Conservation (phyloP, 345 rosid species). For the Sisymbrium irio region DNA sequence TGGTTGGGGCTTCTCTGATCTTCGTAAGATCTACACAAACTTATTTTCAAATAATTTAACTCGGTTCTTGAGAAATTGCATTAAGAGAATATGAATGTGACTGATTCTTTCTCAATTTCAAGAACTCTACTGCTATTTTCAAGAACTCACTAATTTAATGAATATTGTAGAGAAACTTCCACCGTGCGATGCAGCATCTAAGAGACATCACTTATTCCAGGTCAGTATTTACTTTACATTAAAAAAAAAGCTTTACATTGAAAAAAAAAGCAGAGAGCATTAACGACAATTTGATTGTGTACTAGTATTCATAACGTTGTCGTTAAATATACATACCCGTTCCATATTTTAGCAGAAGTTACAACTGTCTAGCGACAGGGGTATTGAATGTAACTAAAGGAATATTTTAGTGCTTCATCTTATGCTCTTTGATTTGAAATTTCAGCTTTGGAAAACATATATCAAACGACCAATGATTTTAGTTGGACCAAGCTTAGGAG, state of each 20-base stretch:
- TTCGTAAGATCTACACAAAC: constrained; percentile 40
- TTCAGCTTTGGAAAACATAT: constrained; percentile 77
- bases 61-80: neutral
- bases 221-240: constrained; percentile 31
- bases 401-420: too few species aligned
- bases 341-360: too few species aligned
- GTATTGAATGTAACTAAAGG: too few species aligned
- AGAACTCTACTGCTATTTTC: constrained; percentile 4
- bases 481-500: constrained; percentile 96
- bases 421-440: neutral
- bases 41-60: neutral
- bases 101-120: neutral
- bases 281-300: neutral
- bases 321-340: too few species aligned
- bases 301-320: too few species aligned
- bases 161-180: constrained; percentile 51
- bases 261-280: neutral
- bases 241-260: neutral
- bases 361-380: too few species aligned
- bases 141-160: neutral
- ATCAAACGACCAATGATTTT: constrained; percentile 74
- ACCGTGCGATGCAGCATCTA: constrained; percentile 65
- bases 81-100: neutral
- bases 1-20: constrained; percentile 91
- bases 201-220: constrained; percentile 73